Evolutionary conservation across 2,329 filamentous ascomycete genomes (phyloP), one percentile per base, ranked within the genome.

Genomic region (Mariannaea sp.): DNA sequence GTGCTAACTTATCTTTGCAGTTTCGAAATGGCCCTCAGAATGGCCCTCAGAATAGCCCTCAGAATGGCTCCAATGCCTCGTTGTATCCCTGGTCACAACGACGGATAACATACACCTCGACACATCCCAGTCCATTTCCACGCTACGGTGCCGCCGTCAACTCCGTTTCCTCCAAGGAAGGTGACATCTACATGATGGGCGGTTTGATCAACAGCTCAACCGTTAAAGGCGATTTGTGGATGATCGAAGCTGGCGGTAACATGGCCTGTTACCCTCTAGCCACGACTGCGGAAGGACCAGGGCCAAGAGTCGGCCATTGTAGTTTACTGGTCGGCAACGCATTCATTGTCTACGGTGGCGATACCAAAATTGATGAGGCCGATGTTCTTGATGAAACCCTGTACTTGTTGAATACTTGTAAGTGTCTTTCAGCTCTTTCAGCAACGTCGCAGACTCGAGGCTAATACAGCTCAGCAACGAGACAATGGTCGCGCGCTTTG

Each of bases 101-200:
- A 55, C 86, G 90, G 50, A 74, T 99, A 47, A 93, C 89, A 60
- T 96, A 96, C 71, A 90, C 90, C 13, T 86, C 90, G 5, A 83
- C 87, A 3, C 87, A 92, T 67, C 83, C 87, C 9, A 92, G 90
- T 62, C 94, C 94, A 0, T 99, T 99, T 65, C 94, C 94, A 12
- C 86, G 94, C 70, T 99, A 99, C 81, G 94, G 94, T 70, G 92
- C 95, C 45, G 94, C 95, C 6, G 93, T 97, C 71, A 99, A 99
- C 71, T 84, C 92, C 1, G 81, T 88, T 13, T 89, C 92, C 19
- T 97, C 92, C 32, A 97, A 97, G 74, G 94, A 99, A 73, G 95
- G 95, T 55, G 91, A 96, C 65, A 89, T 99, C 52, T 99, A 97
- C 68, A 82, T 99, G 68, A 97, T 99, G 92, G 94, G 94, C 58